Evolutionary conservation across 106 monocot genomes (phyloP).

Genomic region (Dendrobium catenatum): DNA sequence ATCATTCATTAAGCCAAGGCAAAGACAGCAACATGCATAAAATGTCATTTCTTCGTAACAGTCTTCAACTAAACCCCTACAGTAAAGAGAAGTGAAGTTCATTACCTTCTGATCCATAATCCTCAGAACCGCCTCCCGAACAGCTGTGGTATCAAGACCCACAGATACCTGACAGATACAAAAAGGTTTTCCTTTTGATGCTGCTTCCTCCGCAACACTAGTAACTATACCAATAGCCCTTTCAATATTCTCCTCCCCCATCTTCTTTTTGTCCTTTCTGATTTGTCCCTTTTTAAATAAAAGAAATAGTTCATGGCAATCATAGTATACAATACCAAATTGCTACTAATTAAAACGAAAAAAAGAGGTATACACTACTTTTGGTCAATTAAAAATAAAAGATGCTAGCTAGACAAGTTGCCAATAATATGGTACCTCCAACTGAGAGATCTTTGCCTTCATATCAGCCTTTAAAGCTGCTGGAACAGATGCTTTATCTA

Average conservation of each 20-base stretch:
- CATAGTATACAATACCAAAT: background rate
- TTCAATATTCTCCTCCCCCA: conserved; percentile 69
- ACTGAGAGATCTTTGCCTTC: conserved; percentile 45
- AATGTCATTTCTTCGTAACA: background rate
- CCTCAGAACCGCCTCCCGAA: conserved; percentile 79
- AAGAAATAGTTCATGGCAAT: background rate
- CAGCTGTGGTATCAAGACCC: conserved; percentile 76
- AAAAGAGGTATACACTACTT: background rate
- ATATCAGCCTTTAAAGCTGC: conserved; percentile 78
- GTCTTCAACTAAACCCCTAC: background rate
- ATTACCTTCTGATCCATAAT: conserved; percentile 75
- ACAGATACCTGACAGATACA: conserved; percentile 67
- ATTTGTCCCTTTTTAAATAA: conserved; percentile 54
- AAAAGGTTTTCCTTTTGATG: conserved; percentile 70
- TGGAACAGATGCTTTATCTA: conserved; percentile 79
- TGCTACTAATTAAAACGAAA: background rate
- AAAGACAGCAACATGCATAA: too few relatives aligned
- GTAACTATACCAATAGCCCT: conserved; percentile 63
- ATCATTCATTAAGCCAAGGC: too few relatives aligned
- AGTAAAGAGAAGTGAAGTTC: background rate
- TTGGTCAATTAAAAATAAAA: background rate
- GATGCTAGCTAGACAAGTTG: background rate
- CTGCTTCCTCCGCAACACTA: conserved; percentile 55
- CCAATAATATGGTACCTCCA: conserved; percentile 42
- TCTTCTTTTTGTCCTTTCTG: conserved; percentile 62